Percentiles rank a stretch among this genome's conserved stretches.
Conservation (phyloP, 2,329 filamentous ascomycete genomes). For the Drechslerella dactyloides region DNA sequence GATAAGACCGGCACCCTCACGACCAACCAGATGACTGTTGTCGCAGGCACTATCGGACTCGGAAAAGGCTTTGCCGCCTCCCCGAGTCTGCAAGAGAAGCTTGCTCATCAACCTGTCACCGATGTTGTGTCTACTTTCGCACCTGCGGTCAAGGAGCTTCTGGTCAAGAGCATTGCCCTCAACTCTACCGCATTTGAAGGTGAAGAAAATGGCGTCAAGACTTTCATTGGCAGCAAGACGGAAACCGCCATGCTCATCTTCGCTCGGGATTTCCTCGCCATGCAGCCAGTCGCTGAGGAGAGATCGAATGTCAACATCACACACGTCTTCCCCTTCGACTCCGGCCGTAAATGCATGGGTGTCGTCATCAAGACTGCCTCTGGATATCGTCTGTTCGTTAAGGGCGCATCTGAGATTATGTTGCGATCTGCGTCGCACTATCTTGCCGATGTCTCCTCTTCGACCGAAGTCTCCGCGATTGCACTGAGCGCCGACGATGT, state of each 20-base stretch:
- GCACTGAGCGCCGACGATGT: constrained; percentile 51
- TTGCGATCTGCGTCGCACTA: constrained; percentile 63
- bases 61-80: constrained; percentile 63
- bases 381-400: constrained; percentile 64
- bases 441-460: constrained; percentile 50
- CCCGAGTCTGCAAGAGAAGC: constrained; percentile 37
- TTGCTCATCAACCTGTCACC: constrained; percentile 43
- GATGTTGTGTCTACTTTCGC: constrained; percentile 53
- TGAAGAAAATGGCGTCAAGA: constrained; percentile 69
- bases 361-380: constrained; percentile 63
- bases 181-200: constrained; percentile 80
- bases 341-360: constrained; percentile 73
- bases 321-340: constrained; percentile 78
- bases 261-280: constrained; percentile 70
- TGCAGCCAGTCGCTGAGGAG: constrained; percentile 72
- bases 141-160: constrained; percentile 61
- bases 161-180: constrained; percentile 68
- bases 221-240: constrained; percentile 78
- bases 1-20: constrained; percentile 73
- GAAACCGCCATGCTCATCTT: constrained; percentile 76
- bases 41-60: constrained; percentile 67
- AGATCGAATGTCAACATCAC: constrained; percentile 65
- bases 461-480: constrained; percentile 30
- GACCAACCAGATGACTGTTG: constrained; percentile 73
- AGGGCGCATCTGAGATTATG: constrained; percentile 67